phyloP scores from a whole-genome alignment of 495 filamentous ascomycete species.

The Xylaria bambusicola region DNA sequence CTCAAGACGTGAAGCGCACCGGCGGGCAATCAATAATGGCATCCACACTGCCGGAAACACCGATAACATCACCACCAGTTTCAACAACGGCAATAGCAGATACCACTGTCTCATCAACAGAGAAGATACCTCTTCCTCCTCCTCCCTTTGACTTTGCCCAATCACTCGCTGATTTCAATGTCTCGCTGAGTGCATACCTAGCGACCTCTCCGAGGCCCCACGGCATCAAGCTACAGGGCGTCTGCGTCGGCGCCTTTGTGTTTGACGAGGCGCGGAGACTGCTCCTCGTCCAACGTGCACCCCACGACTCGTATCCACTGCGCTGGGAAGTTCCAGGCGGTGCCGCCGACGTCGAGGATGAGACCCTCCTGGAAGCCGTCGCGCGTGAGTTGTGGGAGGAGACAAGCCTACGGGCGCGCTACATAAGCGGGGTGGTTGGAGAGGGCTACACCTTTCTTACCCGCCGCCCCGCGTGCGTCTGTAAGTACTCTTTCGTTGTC shows the following conservation, averaged over 20 bases:
- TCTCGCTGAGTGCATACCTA: constrained; percentile 28
- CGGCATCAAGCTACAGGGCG: constrained; percentile 20
- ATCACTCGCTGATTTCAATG: constrained; percentile 25
- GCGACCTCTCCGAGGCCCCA: constrained; percentile 24
- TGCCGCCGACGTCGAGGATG: constrained; percentile 49
- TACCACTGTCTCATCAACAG: too few species aligned
- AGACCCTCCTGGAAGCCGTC: constrained; percentile 49
- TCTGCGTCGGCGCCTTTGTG: constrained; percentile 41
- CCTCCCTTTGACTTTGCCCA: constrained; percentile 30
- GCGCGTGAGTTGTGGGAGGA: constrained; percentile 61
- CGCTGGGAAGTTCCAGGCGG: constrained; percentile 62
- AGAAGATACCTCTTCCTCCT: constrained; percentile 1
- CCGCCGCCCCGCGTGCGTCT: constrained; percentile 34
- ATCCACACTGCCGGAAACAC: too few species aligned
- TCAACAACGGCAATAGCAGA: too few species aligned
- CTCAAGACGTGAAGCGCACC: too few species aligned
- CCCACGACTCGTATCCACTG: constrained; percentile 50
- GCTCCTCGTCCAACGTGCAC: constrained; percentile 54
- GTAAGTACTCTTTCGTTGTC: constrained; percentile 40
- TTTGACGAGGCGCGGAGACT: constrained; percentile 37
- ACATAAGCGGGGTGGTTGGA: constrained; percentile 41
- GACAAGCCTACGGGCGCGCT: constrained; percentile 42
- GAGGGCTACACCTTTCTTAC: constrained; percentile 39
- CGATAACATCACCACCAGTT: too few species aligned
- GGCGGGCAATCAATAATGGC: too few species aligned